These are phyloP conservation scores for Hirsutella minnesotensis DNA, from an alignment of 2,329 filamentous ascomycete genomes.

Conservation along the genomic window DNA sequence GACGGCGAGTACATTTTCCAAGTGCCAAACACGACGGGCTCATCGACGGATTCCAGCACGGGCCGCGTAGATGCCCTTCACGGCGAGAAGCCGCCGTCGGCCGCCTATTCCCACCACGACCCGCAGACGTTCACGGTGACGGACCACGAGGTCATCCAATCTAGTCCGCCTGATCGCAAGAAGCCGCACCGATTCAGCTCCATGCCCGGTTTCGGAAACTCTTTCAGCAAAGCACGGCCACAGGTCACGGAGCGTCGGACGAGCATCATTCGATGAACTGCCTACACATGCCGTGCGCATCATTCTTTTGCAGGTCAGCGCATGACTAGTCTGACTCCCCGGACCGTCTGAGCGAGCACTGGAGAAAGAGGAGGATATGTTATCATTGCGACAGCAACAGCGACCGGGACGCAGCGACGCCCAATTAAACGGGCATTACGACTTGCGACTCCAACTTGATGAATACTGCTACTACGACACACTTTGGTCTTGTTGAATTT, in stretches of 20 bases:
- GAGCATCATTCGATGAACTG: conserved; percentile 24
- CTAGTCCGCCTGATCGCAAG: conserved; percentile 27
- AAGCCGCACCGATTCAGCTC: conserved; percentile 42
- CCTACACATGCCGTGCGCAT: neutral
- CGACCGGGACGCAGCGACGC: no score
- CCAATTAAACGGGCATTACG: no score
- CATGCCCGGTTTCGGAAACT: conserved; percentile 39
- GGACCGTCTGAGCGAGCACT: no score
- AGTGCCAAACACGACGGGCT: conserved; percentile 46
- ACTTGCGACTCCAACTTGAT: no score
- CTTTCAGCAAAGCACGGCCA: conserved; percentile 23
- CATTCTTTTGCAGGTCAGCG: no score
- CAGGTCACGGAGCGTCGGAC: conserved; percentile 28
- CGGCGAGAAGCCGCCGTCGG: conserved; percentile 17
- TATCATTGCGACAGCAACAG: no score
- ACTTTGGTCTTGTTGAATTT: no score
- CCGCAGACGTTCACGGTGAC: conserved; percentile 8
- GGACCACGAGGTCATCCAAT: conserved; percentile 10
- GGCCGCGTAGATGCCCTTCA: conserved; percentile 23
- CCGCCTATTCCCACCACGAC: conserved; percentile 12
- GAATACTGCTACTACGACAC: no score
- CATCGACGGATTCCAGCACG: conserved; percentile 34
- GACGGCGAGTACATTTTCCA: conserved; percentile 91
- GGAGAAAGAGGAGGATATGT: no score
- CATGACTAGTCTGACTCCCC: no score